Percentiles rank a stretch among this genome's conserved stretches.
phyloP scores from a whole-genome alignment of 2,329 filamentous ascomycete genomes.

The Trichoderma cornu-damae region DNA sequence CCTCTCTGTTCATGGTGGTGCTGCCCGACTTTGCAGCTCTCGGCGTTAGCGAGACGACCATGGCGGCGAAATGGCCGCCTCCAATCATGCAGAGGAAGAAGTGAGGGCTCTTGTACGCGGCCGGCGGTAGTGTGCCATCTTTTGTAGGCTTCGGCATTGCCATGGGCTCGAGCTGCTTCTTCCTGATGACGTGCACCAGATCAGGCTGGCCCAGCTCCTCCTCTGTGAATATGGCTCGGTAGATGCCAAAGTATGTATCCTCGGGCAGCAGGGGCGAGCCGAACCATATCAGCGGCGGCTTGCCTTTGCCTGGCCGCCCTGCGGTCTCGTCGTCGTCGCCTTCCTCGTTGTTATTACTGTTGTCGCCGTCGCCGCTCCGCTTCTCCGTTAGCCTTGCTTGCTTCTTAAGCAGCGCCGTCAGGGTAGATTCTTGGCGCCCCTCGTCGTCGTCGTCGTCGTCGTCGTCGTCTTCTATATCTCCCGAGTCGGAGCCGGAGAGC shows the following conservation, averaged over 20 bases:
- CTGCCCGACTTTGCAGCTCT: slow-evolving; percentile 62
- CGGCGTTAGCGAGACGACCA: slow-evolving; percentile 85
- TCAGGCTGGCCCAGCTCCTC: slow-evolving; percentile 60
- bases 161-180: slow-evolving; percentile 70
- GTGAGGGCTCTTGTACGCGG: slow-evolving; percentile 67
- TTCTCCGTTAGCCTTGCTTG: slow-evolving; percentile 67
- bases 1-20: slow-evolving; percentile 71
- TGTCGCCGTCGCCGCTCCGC: slow-evolving; percentile 42
- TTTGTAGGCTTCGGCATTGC: slow-evolving; percentile 49
- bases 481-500: slow-evolving; percentile 78
- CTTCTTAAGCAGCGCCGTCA: slow-evolving; percentile 73
- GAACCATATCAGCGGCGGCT: slow-evolving; percentile 80
- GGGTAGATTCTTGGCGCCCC: slow-evolving; percentile 58
- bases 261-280: slow-evolving; percentile 66
- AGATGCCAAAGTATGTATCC: slow-evolving; percentile 79
- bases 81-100: slow-evolving; percentile 98
- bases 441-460: slow-evolving; percentile 60
- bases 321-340: slow-evolving; percentile 37
- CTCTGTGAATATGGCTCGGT: slow-evolving; percentile 71
- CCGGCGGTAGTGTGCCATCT: slow-evolving; percentile 51
- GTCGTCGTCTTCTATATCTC: slow-evolving; percentile 63
- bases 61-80: slow-evolving; percentile 93
- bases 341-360: slow-evolving; percentile 54
- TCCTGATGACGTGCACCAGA: slow-evolving; percentile 63
- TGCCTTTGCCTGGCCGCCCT: slow-evolving; percentile 54